These are phyloP conservation scores for Sanghuangporus sanghuang DNA, from an alignment of 1,284 basidiomycete species.

Conservation along the genomic window DNA sequence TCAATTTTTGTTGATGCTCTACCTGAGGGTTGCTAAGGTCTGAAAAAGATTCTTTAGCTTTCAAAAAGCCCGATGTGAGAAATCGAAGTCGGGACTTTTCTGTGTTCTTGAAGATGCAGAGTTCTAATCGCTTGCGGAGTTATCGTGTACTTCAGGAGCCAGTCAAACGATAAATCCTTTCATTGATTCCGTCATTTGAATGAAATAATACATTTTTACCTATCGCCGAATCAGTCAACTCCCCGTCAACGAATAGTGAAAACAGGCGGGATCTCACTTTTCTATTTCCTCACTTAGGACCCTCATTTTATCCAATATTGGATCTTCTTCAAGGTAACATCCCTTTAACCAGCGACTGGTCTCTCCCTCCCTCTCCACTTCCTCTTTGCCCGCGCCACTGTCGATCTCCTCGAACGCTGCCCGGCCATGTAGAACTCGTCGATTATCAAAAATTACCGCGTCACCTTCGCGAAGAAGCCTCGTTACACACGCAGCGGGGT, in stretches of 20 bases:
- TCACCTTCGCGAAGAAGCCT: conserved; percentile 82
- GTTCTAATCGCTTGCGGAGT: not conserved
- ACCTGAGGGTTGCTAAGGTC: too few relatives aligned
- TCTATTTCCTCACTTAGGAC: conserved; percentile 21
- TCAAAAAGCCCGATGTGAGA: not conserved
- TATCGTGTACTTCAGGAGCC: too few relatives aligned
- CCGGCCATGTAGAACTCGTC: conserved; percentile 87
- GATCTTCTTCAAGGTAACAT: conserved; percentile 81
- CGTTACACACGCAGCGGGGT: conserved; percentile 49
- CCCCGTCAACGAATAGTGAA: not conserved
- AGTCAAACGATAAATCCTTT: not conserved
- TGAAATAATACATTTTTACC: not conserved
- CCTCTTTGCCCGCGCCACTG: conserved; percentile 22
- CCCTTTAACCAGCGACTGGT: conserved; percentile 80
- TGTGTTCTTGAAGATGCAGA: not conserved
- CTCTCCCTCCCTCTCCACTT: conserved; percentile 45
- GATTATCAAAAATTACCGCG: conserved; percentile 89
- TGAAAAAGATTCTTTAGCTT: too few relatives aligned
- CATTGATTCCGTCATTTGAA: not conserved
- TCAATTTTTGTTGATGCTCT: too few relatives aligned
- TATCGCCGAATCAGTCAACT: not conserved
- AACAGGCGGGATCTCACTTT: not conserved
- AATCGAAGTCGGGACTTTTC: not conserved
- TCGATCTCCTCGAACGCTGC: conserved; percentile 56
- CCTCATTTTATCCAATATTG: conserved; percentile 57